Conservation (phyloP, 371 early-diverging fungal species). For the Umbelopsis sp. region DNA sequence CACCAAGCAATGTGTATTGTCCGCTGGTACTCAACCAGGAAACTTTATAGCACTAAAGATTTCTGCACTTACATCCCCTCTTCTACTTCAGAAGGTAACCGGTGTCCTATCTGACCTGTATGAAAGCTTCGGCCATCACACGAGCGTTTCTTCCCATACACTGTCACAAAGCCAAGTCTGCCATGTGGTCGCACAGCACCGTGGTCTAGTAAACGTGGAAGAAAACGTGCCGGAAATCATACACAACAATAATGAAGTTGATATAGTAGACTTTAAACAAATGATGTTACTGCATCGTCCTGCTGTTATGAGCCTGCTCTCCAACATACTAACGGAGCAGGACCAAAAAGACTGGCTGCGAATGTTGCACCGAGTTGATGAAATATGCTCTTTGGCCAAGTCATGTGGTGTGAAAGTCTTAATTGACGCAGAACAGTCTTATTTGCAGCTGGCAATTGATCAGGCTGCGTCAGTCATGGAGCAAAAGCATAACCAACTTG, state of each 20-base stretch:
- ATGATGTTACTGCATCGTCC: conserved; percentile 62
- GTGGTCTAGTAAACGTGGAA: conserved; percentile 39
- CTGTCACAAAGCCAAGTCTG: conserved; percentile 20
- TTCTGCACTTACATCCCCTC: conserved; percentile 81
- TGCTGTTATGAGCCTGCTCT: conserved; percentile 26
- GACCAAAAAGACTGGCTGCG: conserved; percentile 71
- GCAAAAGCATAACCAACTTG: conserved; percentile 65
- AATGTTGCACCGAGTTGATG: conserved; percentile 69
- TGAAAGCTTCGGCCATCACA: conserved; percentile 41
- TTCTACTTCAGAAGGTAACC: conserved; percentile 70
- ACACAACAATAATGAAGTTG: conserved; percentile 47
- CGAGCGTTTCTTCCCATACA: conserved; percentile 24
- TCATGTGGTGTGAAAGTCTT: conserved; percentile 72
- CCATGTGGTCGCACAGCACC: conserved; percentile 18
- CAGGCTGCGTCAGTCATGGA: conserved; percentile 74
- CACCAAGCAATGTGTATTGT: conserved; percentile 58
- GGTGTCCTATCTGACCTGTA: conserved; percentile 39
- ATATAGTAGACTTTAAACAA: conserved; percentile 65
- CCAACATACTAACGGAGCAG: conserved; percentile 34
- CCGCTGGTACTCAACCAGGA: conserved; percentile 62
- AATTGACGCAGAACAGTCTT: conserved; percentile 93
- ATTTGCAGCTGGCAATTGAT: conserved; percentile 93
- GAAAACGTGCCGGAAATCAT: conserved; percentile 49
- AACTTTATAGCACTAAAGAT: conserved; percentile 84
- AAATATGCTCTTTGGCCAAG: conserved; percentile 66